Base-by-base conservation (phyloP, 495 filamentous ascomycete genomes). In the Penicillium steckii region DNA sequence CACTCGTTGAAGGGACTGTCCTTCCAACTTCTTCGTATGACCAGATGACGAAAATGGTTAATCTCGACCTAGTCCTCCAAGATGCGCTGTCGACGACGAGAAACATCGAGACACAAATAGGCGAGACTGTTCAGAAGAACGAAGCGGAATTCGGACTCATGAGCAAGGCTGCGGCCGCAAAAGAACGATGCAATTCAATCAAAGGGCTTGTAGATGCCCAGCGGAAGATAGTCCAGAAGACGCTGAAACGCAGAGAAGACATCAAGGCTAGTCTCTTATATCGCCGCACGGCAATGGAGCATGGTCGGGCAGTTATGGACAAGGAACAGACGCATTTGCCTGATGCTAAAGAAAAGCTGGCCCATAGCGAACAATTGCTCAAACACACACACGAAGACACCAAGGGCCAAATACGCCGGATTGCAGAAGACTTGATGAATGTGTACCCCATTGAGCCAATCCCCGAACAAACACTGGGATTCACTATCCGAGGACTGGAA, bases 31-130 rank as follows among this genome's bases (percentile, higher is more conserved):
- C 91, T 4, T 92, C 91, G 1, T 98, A 96, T 69, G 94, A 95
- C 61, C 84, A 89, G 1, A 72, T 98, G 38, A 95, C 96, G 87
- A 83, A 86, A 25, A 76, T 98, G 24, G 86, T 88, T 12, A 97
- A 90, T 46, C 74, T 98, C 30, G 91, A 96, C 52, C 88, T 91
- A 60, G 96, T 91, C 52, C 88, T 97, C 27, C 89, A 96, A 67
- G 94, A 98, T 61, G 91, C 92, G 4, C 66, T 96, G 1, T 79
- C 81, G 1, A 97, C 90, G 0, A 80, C 89, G 4, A 85, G 88
- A 51, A 80, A 79, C 44, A 69, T 98, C 8, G 81, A 89, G 8
- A 66, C 78, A 8, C 90, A 96, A 53, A 96, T 97, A 53, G 88
- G 84, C 60, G 69, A 74, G 1, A 78, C 96, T 17, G 73, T 97